Conservation (phyloP, 441 rosid species). For the Mallotus repandus region DNA sequence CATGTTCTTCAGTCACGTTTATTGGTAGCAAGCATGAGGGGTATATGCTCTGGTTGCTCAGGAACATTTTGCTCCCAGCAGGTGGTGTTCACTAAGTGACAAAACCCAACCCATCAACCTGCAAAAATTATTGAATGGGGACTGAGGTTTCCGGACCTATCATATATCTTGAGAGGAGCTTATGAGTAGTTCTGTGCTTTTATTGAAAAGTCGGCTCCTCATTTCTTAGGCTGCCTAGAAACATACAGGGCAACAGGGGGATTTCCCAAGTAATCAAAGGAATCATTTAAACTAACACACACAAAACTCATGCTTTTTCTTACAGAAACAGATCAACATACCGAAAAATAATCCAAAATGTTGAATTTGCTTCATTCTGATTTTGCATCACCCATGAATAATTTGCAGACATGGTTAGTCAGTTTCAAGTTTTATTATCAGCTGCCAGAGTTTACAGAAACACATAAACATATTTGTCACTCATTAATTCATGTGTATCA, state of each 20-base stretch:
- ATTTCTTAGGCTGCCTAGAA: background rate
- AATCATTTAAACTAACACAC: too few relatives aligned
- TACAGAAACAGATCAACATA: too few relatives aligned
- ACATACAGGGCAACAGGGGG: too few relatives aligned
- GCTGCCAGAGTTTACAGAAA: background rate
- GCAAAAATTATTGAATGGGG: constrained; percentile 7
- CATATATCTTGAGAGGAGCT: background rate
- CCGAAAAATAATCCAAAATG: too few relatives aligned
- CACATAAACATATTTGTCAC: too few relatives aligned
- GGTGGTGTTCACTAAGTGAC: background rate
- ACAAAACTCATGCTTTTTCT: too few relatives aligned
- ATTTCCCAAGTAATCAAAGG: too few relatives aligned
- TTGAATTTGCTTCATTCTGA: too few relatives aligned
- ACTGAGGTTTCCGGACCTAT: background rate
- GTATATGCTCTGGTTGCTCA: constrained; percentile 2
- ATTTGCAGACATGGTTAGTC: background rate
- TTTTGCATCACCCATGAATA: too few relatives aligned
- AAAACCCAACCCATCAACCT: constrained; percentile 7
- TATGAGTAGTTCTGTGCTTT: background rate
- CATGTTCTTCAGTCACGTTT: constrained; percentile 2
- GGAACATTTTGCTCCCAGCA: constrained; percentile 9
- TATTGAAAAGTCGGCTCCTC: background rate
- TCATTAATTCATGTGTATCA: too few relatives aligned
- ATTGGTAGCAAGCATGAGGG: background rate
- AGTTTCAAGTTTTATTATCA: background rate